phyloP scores from a whole-genome alignment of 192 early-diverging fungal genomes.

The Lobulomyces angularis region DNA sequence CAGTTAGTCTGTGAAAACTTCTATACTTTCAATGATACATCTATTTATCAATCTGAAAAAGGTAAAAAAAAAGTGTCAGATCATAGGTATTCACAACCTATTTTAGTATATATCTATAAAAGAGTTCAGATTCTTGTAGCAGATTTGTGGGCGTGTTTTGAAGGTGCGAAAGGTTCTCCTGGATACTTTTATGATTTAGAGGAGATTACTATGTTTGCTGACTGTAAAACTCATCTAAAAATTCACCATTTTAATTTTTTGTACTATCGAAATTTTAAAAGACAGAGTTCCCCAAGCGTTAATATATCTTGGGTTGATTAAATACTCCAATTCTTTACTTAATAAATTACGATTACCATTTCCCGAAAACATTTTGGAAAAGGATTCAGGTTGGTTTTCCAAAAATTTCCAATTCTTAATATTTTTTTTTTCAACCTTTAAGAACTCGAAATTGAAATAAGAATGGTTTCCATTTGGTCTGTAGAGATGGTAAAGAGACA shows the following conservation, averaged over 20 bases:
- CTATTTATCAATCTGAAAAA: slow-evolving; percentile 37
- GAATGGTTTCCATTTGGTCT: slow-evolving; percentile 66
- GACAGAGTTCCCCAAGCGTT: too few relatives aligned
- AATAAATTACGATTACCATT: too few relatives aligned
- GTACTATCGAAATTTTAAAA: too few relatives aligned
- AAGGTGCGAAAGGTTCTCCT: slow-evolving; percentile 38
- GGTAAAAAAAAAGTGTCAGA: slow-evolving; percentile 15
- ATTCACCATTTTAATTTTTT: too few relatives aligned
- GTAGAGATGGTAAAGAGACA: slow-evolving; percentile 49
- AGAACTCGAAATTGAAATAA: slow-evolving; percentile 67
- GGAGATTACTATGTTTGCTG: slow-evolving; percentile 80
- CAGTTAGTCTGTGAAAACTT: slow-evolving; percentile 47
- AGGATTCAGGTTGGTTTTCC: too few relatives aligned
- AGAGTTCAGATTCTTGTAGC: slow-evolving; percentile 75
- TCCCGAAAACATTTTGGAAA: too few relatives aligned
- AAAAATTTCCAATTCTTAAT: too few relatives aligned
- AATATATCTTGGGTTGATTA: slow-evolving; percentile 53
- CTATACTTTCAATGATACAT: slow-evolving; percentile 52
- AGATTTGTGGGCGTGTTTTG: slow-evolving; percentile 79
- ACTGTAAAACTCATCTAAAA: too few relatives aligned
- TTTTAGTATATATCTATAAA: slow-evolving; percentile 57
- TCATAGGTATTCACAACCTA: background rate
- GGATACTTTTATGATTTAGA: slow-evolving; percentile 66
- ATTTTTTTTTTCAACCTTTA: too few relatives aligned
- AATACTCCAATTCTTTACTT: slow-evolving; percentile 55